These are phyloP conservation scores for Porphyra umbilicalis DNA, from an alignment of 31 red algal genomes.

Conservation along the genomic window DNA sequence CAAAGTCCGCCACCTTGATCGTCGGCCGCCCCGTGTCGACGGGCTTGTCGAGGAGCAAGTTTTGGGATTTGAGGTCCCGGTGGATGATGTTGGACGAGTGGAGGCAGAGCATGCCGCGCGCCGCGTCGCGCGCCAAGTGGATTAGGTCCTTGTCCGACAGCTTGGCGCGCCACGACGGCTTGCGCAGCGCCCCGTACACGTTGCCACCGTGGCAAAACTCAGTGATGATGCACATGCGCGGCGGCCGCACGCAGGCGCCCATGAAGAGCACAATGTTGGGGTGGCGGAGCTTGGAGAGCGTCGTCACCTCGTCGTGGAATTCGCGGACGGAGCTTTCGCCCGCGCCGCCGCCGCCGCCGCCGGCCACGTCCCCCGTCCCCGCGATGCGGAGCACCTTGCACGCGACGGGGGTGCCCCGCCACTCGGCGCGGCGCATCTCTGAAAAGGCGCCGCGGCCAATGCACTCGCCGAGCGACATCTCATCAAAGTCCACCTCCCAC, in stretches of 20 bases:
- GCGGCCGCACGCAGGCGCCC: slow-evolving; percentile 65
- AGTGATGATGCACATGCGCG: slow-evolving; percentile 84
- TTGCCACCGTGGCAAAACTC: slow-evolving; percentile 99
- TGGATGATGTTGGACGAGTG: slow-evolving; percentile 86
- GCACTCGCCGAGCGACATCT: slow-evolving; percentile 55
- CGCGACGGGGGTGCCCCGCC: slow-evolving; percentile 85
- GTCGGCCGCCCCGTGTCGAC: slow-evolving; percentile 79
- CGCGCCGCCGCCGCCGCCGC: not conserved
- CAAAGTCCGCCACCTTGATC: slow-evolving; percentile 92
- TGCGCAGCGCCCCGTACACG: slow-evolving; percentile 81
- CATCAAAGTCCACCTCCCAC: slow-evolving; percentile 80
- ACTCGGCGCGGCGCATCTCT: slow-evolving; percentile 87
- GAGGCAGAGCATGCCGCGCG: slow-evolving; percentile 80
- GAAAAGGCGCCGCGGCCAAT: slow-evolving; percentile 88
- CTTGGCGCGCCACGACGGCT: slow-evolving; percentile 60
- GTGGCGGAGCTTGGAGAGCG: slow-evolving; percentile 88
- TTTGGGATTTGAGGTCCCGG: slow-evolving; percentile 95
- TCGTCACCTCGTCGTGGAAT: slow-evolving; percentile 90
- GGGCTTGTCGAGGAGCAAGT: slow-evolving; percentile 88
- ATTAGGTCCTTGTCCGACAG: slow-evolving; percentile 67
- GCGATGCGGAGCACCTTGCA: slow-evolving; percentile 52
- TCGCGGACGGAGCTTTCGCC: slow-evolving; percentile 33
- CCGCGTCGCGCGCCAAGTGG: slow-evolving; percentile 70
- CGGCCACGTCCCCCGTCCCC: slow-evolving; percentile 3
- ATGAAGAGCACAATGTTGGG: slow-evolving; percentile 92